Evolutionary conservation across 306 rosid species (phyloP).

Genomic region (Acacia acuminata): DNA sequence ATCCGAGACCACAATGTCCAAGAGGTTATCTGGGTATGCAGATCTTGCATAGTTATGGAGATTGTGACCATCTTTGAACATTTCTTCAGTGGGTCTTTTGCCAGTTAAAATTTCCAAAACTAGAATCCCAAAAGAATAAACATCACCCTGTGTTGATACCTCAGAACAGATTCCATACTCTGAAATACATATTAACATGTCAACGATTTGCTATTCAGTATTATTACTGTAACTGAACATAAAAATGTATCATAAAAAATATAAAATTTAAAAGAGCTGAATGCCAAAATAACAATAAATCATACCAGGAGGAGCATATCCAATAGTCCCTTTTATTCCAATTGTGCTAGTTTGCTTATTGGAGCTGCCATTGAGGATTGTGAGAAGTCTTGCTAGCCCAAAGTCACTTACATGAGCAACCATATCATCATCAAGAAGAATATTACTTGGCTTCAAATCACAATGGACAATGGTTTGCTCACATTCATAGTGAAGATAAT

Average conservation of each 20-base stretch:
- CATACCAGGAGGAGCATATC: background rate
- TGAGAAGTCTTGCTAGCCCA: background rate
- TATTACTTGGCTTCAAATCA: background rate
- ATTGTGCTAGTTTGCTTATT: background rate
- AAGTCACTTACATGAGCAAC: background rate
- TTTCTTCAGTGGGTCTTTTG: constrained; percentile 5
- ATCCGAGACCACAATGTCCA: background rate
- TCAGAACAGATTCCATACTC: background rate
- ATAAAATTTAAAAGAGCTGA: background rate
- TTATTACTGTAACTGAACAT: background rate
- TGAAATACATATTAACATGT: background rate
- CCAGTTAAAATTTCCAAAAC: background rate
- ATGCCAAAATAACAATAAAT: too few relatives aligned
- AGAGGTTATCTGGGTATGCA: background rate
- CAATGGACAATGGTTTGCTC: background rate
- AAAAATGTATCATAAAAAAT: too few relatives aligned
- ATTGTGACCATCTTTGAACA: background rate
- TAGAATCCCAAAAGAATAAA: background rate
- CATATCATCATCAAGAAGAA: background rate
- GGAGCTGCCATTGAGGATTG: background rate
- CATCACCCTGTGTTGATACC: background rate
- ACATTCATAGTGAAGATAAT: background rate
- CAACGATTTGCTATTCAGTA: background rate
- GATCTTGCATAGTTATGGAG: background rate
- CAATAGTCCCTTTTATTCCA: background rate